phyloP scores from a whole-genome alignment of 2,329 filamentous ascomycete species.

The Fusarium sterilihyphosum region DNA sequence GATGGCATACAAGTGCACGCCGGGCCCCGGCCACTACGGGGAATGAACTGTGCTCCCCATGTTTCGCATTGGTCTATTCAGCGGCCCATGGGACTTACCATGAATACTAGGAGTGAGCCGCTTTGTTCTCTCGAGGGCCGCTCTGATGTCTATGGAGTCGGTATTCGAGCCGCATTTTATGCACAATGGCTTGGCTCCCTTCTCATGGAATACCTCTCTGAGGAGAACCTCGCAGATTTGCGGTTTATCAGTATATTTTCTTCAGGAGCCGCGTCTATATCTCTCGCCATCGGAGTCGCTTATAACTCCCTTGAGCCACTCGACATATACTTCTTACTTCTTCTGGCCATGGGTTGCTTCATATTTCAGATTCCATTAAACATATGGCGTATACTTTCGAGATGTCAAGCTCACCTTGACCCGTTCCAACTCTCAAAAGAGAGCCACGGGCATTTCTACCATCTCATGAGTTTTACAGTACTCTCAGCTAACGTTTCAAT shows the following conservation, averaged over 20 bases:
- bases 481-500: slow-evolving; percentile 43
- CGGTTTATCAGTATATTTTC: slow-evolving; percentile 48
- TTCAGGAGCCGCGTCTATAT: slow-evolving; percentile 42
- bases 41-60: neutral
- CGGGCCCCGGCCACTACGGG: neutral
- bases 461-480: slow-evolving; percentile 39
- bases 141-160: slow-evolving; percentile 49
- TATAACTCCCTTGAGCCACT: slow-evolving; percentile 37
- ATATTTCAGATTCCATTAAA: slow-evolving; percentile 48
- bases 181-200: slow-evolving; percentile 50
- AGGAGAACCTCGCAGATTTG: slow-evolving; percentile 42
- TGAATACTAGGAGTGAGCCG: neutral
- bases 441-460: slow-evolving; percentile 39
- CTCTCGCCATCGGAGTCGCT: slow-evolving; percentile 43
- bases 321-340: slow-evolving; percentile 47
- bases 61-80: neutral
- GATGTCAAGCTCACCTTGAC: slow-evolving; percentile 46
- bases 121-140: slow-evolving; percentile 42
- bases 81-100: neutral
- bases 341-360: slow-evolving; percentile 46
- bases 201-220: slow-evolving; percentile 46
- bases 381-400: slow-evolving; percentile 46
- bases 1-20: slow-evolving; percentile 39
- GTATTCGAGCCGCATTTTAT: slow-evolving; percentile 50
- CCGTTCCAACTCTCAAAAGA: slow-evolving; percentile 45